Base-by-base conservation (phyloP, 306 rosid genomes). In the Mimosa pudica region DNA sequence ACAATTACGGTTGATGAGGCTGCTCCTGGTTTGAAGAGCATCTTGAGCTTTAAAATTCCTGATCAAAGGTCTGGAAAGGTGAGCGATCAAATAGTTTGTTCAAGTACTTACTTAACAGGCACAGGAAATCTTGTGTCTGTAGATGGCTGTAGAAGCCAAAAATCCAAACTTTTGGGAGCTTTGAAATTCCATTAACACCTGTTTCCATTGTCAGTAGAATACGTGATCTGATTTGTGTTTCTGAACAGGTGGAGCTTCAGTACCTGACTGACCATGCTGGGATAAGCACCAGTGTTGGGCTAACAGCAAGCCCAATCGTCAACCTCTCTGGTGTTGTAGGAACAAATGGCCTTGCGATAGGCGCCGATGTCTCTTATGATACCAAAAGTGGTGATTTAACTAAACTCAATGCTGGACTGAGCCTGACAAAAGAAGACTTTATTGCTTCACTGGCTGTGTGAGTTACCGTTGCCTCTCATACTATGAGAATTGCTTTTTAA, bases 21-120 rank as follows among this genome's bases (percentile, higher is more conserved):
- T 70, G 79, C 89, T 57, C 98, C 98, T 82, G 98, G 98, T 71
- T n/a, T 91, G 84, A 95, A 95, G 92, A 70, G 94, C 80, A 91
- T 95, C 32, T 17, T 95, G 45, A 91, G 85, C 91, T 88, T 89
- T 88, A 91, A 79, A 78, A 86, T 92, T 85, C 98, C 98, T 51
- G 98, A 95, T 76, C 98, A 93, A 72, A 91, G 90, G 84, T 92
- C 98, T 80, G 97, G 98, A 70, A 95, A 92, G 98, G 98, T 95
- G 73, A 85, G 89, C 68, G 63, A 20, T 77, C 20, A 44, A 45
- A 57, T 67, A 62, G 61, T 55, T 72, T 68, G 45, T 46, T 4
- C 52, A 4, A 47, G 36, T 44, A 35, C 52, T 4, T 61, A 35
- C 52, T 4, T 61, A 24, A 10, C 7, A 11, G 14, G 8, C 32